A percentile compares a stretch with the other conserved stretches of the same genome.
Evolutionary conservation across 2,329 filamentous ascomycete species (phyloP).

Genomic region (Diplocarpon rosae): DNA sequence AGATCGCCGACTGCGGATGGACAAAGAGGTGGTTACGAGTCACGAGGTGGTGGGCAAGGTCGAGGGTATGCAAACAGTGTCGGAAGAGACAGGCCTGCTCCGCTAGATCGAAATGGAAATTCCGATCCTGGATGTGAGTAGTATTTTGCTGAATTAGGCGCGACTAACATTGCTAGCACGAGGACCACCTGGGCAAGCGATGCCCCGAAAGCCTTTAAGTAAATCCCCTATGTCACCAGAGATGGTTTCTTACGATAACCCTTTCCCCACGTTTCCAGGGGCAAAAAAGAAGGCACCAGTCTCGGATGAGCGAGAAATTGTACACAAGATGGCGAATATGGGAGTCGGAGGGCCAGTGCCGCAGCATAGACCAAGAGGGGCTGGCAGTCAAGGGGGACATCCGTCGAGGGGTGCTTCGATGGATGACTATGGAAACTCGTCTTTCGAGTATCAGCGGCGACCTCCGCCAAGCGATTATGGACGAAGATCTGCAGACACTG

Average conservation of each 20-base stretch:
- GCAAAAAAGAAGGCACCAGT: conserved; percentile 31
- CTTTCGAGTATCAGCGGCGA: conserved; percentile 12
- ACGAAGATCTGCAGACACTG: conserved; percentile 19
- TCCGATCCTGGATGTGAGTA: conserved; percentile 26
- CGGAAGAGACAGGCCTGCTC: conserved; percentile 19
- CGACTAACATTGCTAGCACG: conserved; percentile 15
- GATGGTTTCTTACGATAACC: conserved; percentile 34
- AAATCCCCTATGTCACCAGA: conserved; percentile 30
- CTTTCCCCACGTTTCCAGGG: conserved; percentile 35
- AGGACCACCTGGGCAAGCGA: conserved; percentile 6
- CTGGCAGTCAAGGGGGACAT: conserved; percentile 15
- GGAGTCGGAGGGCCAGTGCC: conserved; percentile 19
- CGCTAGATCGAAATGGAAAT: conserved; percentile 14
- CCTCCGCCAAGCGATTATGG: conserved; percentile 16
- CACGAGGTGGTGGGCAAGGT: conserved; percentile 17
- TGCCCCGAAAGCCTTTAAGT: conserved; percentile 21
- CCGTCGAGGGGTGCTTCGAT: conserved; percentile 9
- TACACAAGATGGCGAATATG: conserved; percentile 24
- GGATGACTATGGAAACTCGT: conserved; percentile 21
- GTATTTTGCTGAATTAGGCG: conserved; percentile 9
- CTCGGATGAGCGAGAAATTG: conserved; percentile 29
- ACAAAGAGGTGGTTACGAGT: conserved; percentile 18
- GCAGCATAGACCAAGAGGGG: conserved; percentile 10
- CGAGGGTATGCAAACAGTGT: conserved; percentile 23
- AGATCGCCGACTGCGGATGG: conserved; percentile 21